Conservation (phyloP, 768 basidiomycete species). For the Phallus indusiatus region DNA sequence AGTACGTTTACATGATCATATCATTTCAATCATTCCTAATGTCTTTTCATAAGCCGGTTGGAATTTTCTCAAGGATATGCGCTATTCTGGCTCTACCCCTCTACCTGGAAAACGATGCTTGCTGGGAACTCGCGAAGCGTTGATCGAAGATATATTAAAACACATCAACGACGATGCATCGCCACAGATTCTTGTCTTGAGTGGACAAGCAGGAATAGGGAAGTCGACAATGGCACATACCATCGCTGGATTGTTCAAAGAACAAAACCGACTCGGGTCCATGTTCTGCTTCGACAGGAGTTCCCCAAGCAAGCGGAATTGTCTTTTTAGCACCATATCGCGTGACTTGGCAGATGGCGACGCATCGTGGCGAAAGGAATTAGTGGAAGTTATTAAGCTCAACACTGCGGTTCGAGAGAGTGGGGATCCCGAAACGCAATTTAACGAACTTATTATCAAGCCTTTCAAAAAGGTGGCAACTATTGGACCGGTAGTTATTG, state of each 20-base stretch:
- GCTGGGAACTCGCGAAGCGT: constrained; percentile 16
- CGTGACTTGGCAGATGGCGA: constrained; percentile 18
- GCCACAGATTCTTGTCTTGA: constrained; percentile 9
- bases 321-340: constrained; percentile 16
- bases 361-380: neutral
- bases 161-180: constrained; percentile 6
- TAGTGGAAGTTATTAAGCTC: constrained; percentile 9
- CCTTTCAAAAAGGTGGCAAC: too few relatives aligned
- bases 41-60: too few relatives aligned
- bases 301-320: too few relatives aligned
- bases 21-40: too few relatives aligned
- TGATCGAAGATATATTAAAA: constrained; percentile 15
- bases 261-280: too few relatives aligned
- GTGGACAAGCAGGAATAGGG: constrained; percentile 21
- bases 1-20: too few relatives aligned
- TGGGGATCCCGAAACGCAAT: too few relatives aligned
- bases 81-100: neutral
- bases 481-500: too few relatives aligned
- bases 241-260: too few relatives aligned
- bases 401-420: neutral
- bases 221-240: constrained; percentile 24
- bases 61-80: neutral
- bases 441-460: too few relatives aligned
- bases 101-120: neutral
- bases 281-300: too few relatives aligned